Base-by-base conservation (phyloP, 177 flowering plant species). In the Tripterygium wilfordii region DNA sequence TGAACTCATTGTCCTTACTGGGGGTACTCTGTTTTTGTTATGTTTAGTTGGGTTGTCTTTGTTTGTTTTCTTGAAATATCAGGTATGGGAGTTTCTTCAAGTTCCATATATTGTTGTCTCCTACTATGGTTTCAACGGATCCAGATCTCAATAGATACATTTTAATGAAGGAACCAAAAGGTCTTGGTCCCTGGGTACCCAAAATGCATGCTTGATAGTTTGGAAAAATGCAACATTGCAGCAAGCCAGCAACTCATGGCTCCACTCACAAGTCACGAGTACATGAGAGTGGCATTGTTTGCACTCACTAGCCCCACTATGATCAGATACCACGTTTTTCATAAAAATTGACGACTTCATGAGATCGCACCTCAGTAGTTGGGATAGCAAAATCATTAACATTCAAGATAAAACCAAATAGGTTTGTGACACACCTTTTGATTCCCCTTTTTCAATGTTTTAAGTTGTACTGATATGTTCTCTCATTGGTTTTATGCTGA, bases 131-230 rank as follows among this genome's bases (percentile, higher is more conserved):
- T 5, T 79, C 82, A 42, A 72, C 77, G 88, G 88, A 84, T 65
- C 80, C 92, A 61, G 88, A 79, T 51, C 37, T 81, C 14, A 84
- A 81, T 64, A 71, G 79, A 51, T 77, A 65, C 59, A 79, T 84
- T 20, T 71, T 84, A 7, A 19, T 75, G 63, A 81, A 78, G 63
- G 92, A 84, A 67, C 69, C 64, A 30, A 81, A 81, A 61, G 92
- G 92, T 10, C 60, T 84, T n/a, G 42, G 71, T 84, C 55, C 85
- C 92, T 20, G 92, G 92, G 5, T 84, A 84, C 53, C 92, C 92
- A 4, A 70, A 79, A 40, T 79, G 85, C 39, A 84, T 79, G 86
- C 33, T 73, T 9, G 79, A 77, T 50, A 77, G 82, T 7, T 51
- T 84, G 37, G 92, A 88, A 14, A 64, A 68, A 57, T 54, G 61